These are phyloP conservation scores for Pestalotiopsis sp. DNA, from an alignment of 2,329 filamentous ascomycete genomes.

Conservation along the genomic window DNA sequence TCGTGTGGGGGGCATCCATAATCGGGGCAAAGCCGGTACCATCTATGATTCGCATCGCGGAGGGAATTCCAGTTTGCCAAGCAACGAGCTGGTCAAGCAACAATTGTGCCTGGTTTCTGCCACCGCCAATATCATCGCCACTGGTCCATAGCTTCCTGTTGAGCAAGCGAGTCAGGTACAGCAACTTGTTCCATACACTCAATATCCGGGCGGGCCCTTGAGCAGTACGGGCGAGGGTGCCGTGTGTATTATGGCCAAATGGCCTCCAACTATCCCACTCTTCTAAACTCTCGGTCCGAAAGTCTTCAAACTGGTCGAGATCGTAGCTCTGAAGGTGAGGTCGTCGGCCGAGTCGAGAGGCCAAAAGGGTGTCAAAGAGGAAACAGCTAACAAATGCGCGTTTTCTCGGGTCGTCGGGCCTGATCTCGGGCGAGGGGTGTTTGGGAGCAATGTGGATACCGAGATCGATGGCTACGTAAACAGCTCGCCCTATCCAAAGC, in stretches of 20 bases:
- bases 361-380: background rate
- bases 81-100: background rate
- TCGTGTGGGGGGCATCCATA: background rate
- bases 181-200: background rate
- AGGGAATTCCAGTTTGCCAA: background rate
- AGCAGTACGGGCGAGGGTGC: background rate
- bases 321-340: background rate
- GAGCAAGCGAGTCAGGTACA: background rate
- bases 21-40: background rate
- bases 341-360: background rate
- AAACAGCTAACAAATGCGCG: conserved; percentile 1
- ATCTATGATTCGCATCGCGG: background rate
- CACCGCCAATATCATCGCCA: background rate
- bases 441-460: background rate
- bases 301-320: background rate
- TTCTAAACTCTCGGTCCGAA: background rate
- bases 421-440: background rate
- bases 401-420: background rate
- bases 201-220: background rate
- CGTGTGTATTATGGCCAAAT: background rate
- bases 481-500: background rate
- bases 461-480: background rate
- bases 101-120: background rate
- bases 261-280: conserved; percentile 7
- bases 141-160: background rate